Conservation (phyloP, 495 filamentous ascomycete species). For the Letharia lupina region DNA sequence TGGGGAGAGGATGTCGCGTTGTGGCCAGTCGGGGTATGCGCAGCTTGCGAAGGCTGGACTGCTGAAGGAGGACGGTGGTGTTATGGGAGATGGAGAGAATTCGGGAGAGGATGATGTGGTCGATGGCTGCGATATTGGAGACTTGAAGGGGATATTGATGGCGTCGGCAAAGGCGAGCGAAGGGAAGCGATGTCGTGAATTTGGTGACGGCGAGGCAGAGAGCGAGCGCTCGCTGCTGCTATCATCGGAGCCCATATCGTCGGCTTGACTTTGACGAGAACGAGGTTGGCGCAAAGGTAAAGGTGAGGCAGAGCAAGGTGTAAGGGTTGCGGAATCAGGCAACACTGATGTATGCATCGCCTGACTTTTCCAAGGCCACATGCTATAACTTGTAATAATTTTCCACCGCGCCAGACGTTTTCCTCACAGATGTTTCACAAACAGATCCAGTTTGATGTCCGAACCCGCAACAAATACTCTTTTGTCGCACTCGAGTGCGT, state of each 20-base stretch:
- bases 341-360: neutral
- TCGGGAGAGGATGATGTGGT: constrained; percentile 17
- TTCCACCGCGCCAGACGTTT: neutral
- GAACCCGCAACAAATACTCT: neutral
- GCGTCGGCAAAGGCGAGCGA: constrained; percentile 23
- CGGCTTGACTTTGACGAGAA: constrained; percentile 2
- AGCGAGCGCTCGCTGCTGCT: constrained; percentile 21
- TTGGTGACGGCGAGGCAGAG: constrained; percentile 15
- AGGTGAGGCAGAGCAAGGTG: neutral
- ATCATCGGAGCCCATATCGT: constrained; percentile 12
- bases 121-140: constrained; percentile 7
- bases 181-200: constrained; percentile 14
- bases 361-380: neutral
- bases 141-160: constrained; percentile 25
- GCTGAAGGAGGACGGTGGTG: constrained; percentile 14
- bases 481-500: neutral
- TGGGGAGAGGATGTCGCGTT: constrained; percentile 22
- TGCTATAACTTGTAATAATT: neutral
- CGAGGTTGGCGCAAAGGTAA: neutral
- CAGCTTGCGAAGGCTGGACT: constrained; percentile 19
- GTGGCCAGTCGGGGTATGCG: constrained; percentile 26
- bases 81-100: constrained; percentile 16
- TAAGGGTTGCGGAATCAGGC: neutral
- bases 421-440: neutral
- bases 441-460: neutral